phyloP scores from a whole-genome alignment of 2,329 filamentous ascomycete species.

The Amauroascus verrucosus region DNA sequence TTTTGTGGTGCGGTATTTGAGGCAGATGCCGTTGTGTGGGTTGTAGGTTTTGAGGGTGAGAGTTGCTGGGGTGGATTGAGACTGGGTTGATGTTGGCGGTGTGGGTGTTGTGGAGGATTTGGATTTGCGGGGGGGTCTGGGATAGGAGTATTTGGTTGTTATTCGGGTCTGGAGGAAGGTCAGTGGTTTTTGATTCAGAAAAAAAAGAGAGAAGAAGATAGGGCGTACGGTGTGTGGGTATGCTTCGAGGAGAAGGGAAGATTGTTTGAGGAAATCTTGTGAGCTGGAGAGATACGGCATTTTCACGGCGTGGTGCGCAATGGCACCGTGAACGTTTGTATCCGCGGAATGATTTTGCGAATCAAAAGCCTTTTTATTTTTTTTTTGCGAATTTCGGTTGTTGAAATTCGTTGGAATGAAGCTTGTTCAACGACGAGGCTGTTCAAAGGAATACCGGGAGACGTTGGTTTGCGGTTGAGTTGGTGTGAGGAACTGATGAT shows the following conservation, averaged over 20 bases:
- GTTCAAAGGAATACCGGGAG: no score
- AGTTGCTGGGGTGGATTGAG: conserved; percentile 48
- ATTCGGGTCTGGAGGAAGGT: conserved; percentile 60
- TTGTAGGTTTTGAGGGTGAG: conserved; percentile 87
- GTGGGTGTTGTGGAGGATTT: conserved; percentile 22
- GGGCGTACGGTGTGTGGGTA: conserved; percentile 66
- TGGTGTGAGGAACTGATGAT: no score
- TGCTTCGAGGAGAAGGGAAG: conserved; percentile 72
- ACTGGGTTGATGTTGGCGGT: conserved; percentile 20
- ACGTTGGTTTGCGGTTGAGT: no score
- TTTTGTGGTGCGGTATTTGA: conserved; percentile 89
- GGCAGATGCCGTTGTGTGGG: conserved; percentile 63
- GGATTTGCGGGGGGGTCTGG: conserved; percentile 25
- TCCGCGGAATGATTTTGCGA: neutral
- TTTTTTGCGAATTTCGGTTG: neutral
- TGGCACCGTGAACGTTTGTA: no score
- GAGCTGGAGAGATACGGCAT: conserved; percentile 77
- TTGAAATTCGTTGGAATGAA: no score
- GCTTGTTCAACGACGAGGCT: no score
- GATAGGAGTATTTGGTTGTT: conserved; percentile 81
- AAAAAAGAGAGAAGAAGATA: neutral
- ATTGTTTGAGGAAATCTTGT: conserved; percentile 87
- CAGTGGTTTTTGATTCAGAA: conserved; percentile 5
- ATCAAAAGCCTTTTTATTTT: no score
- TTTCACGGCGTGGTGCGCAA: conserved; percentile 16